Base-by-base conservation (phyloP, 495 filamentous ascomycete species). In the Daldinia decipiens region DNA sequence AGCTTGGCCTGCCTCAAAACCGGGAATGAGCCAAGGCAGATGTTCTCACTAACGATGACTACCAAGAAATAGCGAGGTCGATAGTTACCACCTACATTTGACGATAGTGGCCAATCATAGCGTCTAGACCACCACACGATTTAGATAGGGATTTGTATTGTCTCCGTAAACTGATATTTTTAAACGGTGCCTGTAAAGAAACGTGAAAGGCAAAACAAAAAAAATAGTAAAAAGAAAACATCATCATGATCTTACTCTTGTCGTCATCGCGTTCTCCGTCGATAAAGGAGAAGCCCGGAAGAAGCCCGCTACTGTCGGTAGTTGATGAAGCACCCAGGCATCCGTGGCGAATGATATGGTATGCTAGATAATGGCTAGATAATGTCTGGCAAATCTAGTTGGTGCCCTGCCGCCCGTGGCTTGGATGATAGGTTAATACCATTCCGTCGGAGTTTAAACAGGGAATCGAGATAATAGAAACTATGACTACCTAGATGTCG, bases 401-500 rank as follows among this genome's bases (percentile, higher is more conserved):
- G 29, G 58, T 50, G 62, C 51, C 40, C 53, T 32, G 56, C 62
- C 57, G 52, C 70, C 24, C 70, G 65, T 73, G 70, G 70, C 19
- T 58, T 62, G 51, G 52, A 69, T 73, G 70, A 73, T 73, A 73
- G 70, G 70, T 68, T 68, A 72, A 69, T 68, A 69, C 66, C 56
- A 56, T 36, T 50, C 21, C 36, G 52, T 66, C 65, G 70, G 65
- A 56, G 39, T 59, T 73, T 62, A 62, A 24, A 65, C 62, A 15
- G 56, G 64, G 50, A 34, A 59, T 67, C 65, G 26, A 53, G 45
- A 56, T 19, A 66, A 56, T 19, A 66, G 52, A 36, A 36, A 39
- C 34, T 38, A 59, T 60, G 47, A 67, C 64, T 59, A 45, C 43
- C 21, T 24, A 24, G 21, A 67, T 64, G 56, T 56, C 15, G 55